A percentile compares a stretch with the other conserved stretches of the same genome.
Conservation (phyloP, 331 rosid species). For the Quercus tomentella region DNA sequence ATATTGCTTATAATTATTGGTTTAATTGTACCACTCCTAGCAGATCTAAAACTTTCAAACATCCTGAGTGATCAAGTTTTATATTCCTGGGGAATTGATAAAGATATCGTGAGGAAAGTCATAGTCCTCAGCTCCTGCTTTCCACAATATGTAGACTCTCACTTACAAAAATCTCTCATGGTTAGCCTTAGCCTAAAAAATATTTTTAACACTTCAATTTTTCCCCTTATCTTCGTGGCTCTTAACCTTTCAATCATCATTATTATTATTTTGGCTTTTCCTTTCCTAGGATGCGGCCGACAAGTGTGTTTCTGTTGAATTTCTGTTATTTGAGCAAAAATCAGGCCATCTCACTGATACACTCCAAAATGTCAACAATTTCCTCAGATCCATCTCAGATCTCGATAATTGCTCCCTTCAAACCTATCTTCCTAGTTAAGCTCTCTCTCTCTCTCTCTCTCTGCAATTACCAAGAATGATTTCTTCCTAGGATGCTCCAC, state of each 20-base stretch:
- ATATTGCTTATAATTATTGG: neutral
- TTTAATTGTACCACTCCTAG: slow-evolving; percentile 1
- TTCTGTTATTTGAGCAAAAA: slow-evolving; percentile 59
- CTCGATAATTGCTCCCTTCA: slow-evolving; percentile 70
- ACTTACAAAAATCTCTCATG: slow-evolving; percentile 47
- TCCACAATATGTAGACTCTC: slow-evolving; percentile 49
- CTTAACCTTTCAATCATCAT: neutral
- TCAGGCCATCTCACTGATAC: slow-evolving; percentile 51
- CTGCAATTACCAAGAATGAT: neutral
- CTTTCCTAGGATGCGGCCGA: slow-evolving; percentile 59
- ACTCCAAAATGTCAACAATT: slow-evolving; percentile 45
- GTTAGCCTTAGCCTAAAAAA: slow-evolving; percentile 22
- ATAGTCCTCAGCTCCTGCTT: slow-evolving; percentile 49
- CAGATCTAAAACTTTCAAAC: slow-evolving; percentile 59
- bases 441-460: neutral
- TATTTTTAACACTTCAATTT: neutral
- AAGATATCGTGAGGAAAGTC: slow-evolving; percentile 69
- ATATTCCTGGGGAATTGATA: slow-evolving; percentile 62
- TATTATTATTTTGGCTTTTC: neutral
- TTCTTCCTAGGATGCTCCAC: neutral
- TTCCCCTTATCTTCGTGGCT: neutral
- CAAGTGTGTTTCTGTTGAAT: slow-evolving; percentile 65
- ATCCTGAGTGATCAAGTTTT: slow-evolving; percentile 57
- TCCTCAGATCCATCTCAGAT: slow-evolving; percentile 49
- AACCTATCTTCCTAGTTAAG: slow-evolving; percentile 51